A percentile compares a stretch with the other conserved stretches of the same genome.
Conservation (phyloP, 352 stramenopile genomes). For the Phytophthora crassamura region DNA sequence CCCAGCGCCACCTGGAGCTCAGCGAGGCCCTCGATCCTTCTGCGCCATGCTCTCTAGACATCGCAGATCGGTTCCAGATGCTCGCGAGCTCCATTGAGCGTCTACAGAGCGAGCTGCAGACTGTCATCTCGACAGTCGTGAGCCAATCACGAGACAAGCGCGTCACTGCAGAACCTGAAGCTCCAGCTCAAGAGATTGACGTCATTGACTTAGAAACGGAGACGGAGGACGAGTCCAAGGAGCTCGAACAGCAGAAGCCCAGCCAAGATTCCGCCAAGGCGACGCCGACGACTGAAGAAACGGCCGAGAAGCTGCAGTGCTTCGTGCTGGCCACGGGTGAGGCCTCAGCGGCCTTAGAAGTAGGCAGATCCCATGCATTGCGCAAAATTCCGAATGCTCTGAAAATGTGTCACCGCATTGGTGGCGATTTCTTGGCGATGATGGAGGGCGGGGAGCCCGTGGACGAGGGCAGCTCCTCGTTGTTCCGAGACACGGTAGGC, state of each 20-base stretch:
- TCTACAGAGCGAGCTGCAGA: constrained; percentile 1
- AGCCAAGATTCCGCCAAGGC: not conserved
- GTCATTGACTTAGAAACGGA: constrained; percentile 1
- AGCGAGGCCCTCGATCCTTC: not conserved
- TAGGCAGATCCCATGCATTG: too few species aligned
- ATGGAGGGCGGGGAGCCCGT: not conserved
- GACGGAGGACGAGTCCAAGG: not conserved
- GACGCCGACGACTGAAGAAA: not conserved
- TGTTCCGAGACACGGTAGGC: not conserved
- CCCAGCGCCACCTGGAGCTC: not conserved
- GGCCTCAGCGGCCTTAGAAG: not conserved
- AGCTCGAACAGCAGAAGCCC: not conserved
- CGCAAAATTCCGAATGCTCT: not conserved
- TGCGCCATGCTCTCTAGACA: not conserved
- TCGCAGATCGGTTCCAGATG: not conserved
- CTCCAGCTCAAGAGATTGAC: not conserved
- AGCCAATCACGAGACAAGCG: not conserved
- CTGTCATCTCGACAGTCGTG: not conserved
- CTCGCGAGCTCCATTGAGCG: constrained; percentile 3
- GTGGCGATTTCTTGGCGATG: not conserved
- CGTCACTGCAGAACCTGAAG: not conserved
- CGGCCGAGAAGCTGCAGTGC: not conserved
- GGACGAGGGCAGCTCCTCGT: not conserved
- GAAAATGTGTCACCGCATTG: not conserved
- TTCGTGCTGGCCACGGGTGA: not conserved